Evolutionary conservation across 2,329 filamentous ascomycete genomes (phyloP).

Genomic region (Grosmannia serpens): DNA sequence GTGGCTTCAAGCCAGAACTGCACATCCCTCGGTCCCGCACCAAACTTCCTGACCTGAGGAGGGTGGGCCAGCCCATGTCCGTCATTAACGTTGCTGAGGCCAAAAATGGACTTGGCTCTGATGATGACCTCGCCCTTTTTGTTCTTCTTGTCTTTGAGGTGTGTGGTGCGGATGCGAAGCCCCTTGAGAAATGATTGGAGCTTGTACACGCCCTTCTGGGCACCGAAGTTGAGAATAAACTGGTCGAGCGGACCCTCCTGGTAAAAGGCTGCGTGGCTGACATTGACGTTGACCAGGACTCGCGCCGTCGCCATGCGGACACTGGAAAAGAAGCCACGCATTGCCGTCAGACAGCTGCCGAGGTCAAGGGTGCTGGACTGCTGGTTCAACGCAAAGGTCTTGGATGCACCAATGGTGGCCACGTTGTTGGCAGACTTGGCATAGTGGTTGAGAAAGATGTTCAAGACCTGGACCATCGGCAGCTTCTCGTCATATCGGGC

Average conservation of each 20-base stretch:
- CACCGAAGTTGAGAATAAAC: constrained; percentile 6
- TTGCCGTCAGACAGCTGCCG: constrained; percentile 16
- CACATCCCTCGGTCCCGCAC: constrained; percentile 39
- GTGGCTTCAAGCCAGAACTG: constrained; percentile 36
- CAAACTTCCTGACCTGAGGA: constrained; percentile 18
- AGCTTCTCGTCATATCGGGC: constrained; percentile 15
- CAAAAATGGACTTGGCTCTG: constrained; percentile 25
- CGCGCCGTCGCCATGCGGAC: constrained; percentile 22
- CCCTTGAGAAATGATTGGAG: constrained; percentile 26
- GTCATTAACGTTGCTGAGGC: constrained; percentile 24
- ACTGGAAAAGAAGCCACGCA: constrained; percentile 24
- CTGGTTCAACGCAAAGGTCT: constrained; percentile 15
- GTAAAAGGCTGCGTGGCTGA: constrained; percentile 24
- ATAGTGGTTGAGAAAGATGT: constrained; percentile 48
- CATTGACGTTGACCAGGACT: constrained; percentile 24
- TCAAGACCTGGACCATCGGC: constrained; percentile 55
- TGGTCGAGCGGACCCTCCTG: constrained; percentile 14
- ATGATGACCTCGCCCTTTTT: constrained; percentile 20
- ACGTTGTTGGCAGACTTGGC: constrained; percentile 16
- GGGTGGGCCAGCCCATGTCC: constrained; percentile 17
- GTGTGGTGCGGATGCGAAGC: constrained; percentile 25
- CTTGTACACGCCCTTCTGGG: constrained; percentile 2
- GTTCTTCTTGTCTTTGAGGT: constrained; percentile 23
- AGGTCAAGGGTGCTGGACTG: constrained; percentile 13
- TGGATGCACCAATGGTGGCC: constrained; percentile 18